These are phyloP conservation scores for Elsinoe australis DNA, from an alignment of 2,329 filamentous ascomycete genomes.

Conservation along the genomic window DNA sequence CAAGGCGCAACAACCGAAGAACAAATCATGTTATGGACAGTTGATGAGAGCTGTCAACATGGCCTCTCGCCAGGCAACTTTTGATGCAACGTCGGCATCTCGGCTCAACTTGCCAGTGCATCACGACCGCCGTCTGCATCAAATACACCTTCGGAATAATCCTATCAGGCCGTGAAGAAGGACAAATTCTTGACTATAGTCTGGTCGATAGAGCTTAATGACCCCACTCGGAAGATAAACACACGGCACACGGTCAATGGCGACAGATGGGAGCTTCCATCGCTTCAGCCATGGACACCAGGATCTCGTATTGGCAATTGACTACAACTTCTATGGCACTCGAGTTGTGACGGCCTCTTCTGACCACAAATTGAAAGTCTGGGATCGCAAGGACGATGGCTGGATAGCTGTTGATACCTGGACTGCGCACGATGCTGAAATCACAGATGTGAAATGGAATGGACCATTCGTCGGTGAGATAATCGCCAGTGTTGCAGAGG, in stretches of 20 bases:
- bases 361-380: constrained; percentile 88
- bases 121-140: too few relatives aligned
- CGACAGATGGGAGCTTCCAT: constrained; percentile 30
- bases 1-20: too few relatives aligned
- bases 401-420: constrained; percentile 83
- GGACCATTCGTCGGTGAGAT: constrained; percentile 83
- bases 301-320: constrained; percentile 74
- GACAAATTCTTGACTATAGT: too few relatives aligned
- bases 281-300: constrained; percentile 67
- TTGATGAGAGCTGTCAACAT: not conserved
- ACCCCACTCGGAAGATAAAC: too few relatives aligned
- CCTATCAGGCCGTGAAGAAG: too few relatives aligned
- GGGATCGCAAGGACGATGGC: constrained; percentile 70
- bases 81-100: not conserved
- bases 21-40: too few relatives aligned
- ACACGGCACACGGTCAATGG: too few relatives aligned
- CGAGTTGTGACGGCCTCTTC: constrained; percentile 86
- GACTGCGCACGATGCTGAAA: constrained; percentile 83
- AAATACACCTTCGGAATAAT: too few relatives aligned
- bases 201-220: too few relatives aligned
- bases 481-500: constrained; percentile 79
- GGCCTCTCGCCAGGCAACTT: not conserved
- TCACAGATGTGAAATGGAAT: constrained; percentile 91
- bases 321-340: constrained; percentile 88
- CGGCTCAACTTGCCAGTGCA: not conserved